A percentile compares a stretch with the other conserved stretches of the same genome.
Conservation (phyloP, 129 eudicot species). For the Flaveria brownii region DNA sequence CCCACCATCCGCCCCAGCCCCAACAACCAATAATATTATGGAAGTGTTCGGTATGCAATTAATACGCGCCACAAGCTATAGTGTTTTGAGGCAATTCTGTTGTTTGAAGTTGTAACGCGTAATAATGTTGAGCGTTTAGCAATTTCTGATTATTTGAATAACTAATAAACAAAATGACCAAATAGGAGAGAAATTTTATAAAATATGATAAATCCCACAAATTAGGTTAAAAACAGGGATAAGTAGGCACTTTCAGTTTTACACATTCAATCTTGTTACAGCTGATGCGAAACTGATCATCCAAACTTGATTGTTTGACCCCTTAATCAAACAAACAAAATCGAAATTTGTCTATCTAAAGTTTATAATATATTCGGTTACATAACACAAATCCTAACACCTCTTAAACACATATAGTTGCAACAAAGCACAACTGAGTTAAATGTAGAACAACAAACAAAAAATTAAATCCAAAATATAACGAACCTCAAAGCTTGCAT, state of each 20-base stretch:
- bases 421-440: too few relatives aligned
- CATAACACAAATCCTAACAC: background rate
- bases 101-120: too few relatives aligned
- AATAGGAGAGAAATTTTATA: too few relatives aligned
- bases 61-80: too few relatives aligned
- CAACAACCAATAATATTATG: background rate
- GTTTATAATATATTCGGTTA: background rate
- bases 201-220: too few relatives aligned
- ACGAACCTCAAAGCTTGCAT: constrained; percentile 84
- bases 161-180: too few relatives aligned
- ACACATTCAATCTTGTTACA: background rate
- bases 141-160: too few relatives aligned
- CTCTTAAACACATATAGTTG: background rate
- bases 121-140: too few relatives aligned
- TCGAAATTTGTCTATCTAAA: background rate
- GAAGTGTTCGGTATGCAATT: background rate
- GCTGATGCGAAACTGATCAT: background rate
- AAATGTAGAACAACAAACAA: constrained; percentile 23
- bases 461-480: constrained; percentile 9
- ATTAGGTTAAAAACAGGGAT: too few relatives aligned
- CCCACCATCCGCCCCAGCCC: too few relatives aligned
- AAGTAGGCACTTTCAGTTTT: background rate
- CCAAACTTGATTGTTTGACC: background rate
- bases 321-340: background rate
- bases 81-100: background rate